These are phyloP conservation scores for Cinchona pubescens DNA, from an alignment of 257 asterid genomes.

Conservation along the genomic window DNA sequence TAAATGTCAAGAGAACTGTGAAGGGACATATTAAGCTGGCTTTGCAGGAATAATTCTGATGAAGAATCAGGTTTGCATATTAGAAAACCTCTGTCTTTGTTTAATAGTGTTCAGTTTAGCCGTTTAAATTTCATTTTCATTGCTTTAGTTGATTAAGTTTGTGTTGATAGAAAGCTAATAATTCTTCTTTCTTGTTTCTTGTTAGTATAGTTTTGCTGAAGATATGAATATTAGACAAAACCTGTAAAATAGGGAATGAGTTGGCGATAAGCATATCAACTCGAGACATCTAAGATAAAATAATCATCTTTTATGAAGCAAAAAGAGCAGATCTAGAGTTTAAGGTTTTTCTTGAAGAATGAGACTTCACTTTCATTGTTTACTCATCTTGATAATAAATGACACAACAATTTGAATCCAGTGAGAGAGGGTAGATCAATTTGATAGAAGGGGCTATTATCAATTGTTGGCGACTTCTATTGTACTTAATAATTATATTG, in stretches of 20 bases:
- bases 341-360: too few relatives aligned
- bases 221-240: too few relatives aligned
- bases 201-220: not conserved
- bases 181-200: too few relatives aligned
- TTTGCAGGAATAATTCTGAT: constrained; percentile 88
- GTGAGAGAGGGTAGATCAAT: not conserved
- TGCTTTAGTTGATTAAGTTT: not conserved
- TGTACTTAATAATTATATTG: not conserved
- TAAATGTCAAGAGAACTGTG: constrained; percentile 93
- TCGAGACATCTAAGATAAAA: not conserved
- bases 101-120: not conserved
- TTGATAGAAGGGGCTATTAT: not conserved
- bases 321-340: not conserved
- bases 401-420: not conserved
- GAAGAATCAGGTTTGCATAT: constrained; percentile 80
- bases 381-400: constrained; percentile 1
- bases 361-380: not conserved
- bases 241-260: not conserved
- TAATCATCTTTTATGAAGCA: not conserved
- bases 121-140: not conserved
- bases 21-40: constrained; percentile 81
- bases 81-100: not conserved
- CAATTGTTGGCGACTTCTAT: not conserved
- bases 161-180: not conserved
- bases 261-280: not conserved